Percentiles rank a stretch among this genome's conserved stretches.
Evolutionary conservation across 2,329 filamentous ascomycete species (phyloP).

Genomic region (Claviceps sp.): DNA sequence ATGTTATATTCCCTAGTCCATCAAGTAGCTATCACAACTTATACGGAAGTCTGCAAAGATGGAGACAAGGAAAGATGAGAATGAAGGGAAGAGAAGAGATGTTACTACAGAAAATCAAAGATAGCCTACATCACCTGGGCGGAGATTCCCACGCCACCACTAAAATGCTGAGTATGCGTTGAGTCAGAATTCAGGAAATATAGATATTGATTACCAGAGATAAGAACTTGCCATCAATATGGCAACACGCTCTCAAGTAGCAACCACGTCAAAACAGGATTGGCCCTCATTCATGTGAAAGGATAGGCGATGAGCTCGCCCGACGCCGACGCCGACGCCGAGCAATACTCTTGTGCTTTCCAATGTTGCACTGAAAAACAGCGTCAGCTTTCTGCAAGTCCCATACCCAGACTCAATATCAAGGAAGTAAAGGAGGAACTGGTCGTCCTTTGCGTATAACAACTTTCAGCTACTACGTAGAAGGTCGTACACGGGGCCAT

Average conservation of each 20-base stretch:
- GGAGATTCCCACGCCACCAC: background rate
- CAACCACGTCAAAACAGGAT: background rate
- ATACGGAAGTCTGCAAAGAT: too few relatives aligned
- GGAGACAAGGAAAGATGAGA: background rate
- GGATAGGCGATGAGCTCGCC: background rate
- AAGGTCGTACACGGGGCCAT: background rate
- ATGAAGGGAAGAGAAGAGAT: background rate
- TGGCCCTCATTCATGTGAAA: too few relatives aligned
- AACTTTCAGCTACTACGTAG: background rate
- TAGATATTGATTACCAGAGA: background rate
- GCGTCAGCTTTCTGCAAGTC: background rate
- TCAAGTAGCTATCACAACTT: background rate
- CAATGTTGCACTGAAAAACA: background rate
- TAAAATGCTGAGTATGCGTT: too few relatives aligned
- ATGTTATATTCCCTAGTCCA: background rate
- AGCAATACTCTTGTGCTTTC: background rate
- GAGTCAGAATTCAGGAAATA: too few relatives aligned
- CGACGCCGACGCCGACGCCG: background rate
- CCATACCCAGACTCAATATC: background rate
- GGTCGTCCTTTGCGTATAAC: too few relatives aligned
- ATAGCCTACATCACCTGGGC: background rate
- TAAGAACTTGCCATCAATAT: background rate
- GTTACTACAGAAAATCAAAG: background rate
- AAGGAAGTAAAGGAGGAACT: background rate
- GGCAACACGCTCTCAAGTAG: background rate